These are phyloP conservation scores for Raphanus raphanistrum DNA, from an alignment of 345 rosid species.

Conservation along the genomic window DNA sequence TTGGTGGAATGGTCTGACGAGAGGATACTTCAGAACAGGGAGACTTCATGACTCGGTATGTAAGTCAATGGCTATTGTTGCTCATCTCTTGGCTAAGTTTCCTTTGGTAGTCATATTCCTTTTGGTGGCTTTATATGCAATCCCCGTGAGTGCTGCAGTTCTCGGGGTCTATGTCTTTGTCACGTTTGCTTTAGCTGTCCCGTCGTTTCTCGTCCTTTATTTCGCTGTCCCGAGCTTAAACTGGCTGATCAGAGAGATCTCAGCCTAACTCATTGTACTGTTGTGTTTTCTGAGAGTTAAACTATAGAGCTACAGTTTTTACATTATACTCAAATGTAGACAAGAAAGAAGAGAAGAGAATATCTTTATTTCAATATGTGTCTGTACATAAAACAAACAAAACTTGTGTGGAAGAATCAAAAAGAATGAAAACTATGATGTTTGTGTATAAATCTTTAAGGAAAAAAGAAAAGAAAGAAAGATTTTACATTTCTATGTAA, in stretches of 20 bases:
- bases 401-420: conserved; percentile 42
- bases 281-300: background rate
- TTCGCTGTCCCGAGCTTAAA: background rate
- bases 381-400: conserved; percentile 30
- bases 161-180: background rate
- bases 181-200: background rate
- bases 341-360: conserved; percentile 20
- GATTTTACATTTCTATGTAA: conserved; percentile 38
- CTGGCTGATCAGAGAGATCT: background rate
- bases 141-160: background rate
- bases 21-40: background rate
- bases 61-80: background rate
- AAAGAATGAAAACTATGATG: conserved; percentile 14
- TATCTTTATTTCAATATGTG: conserved; percentile 17
- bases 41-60: background rate
- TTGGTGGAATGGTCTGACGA: background rate
- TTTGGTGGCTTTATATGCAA: background rate
- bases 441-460: conserved; percentile 25
- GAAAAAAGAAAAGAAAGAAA: conserved; percentile 18
- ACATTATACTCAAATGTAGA: background rate
- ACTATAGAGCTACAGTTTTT: conserved; percentile 7
- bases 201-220: background rate
- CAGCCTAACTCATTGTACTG: background rate
- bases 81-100: background rate
- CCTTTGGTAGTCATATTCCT: background rate